A percentile compares a stretch with the other conserved stretches of the same genome.
Evolutionary conservation across 495 filamentous ascomycete genomes (phyloP).

Genomic region (Penicillium subrubescens): DNA sequence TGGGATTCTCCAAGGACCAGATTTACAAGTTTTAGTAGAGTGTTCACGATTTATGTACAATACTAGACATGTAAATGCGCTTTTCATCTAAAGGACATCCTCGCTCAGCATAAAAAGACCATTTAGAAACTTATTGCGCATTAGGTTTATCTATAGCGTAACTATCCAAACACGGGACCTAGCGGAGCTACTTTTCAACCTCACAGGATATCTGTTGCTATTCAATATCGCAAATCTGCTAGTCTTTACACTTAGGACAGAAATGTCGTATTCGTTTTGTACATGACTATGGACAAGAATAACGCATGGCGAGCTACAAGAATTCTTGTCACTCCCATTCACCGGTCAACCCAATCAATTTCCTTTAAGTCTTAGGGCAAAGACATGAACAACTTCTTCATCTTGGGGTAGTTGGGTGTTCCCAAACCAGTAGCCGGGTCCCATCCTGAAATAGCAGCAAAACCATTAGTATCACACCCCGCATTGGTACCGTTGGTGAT

Average conservation of each 20-base stretch:
- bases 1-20: conserved; percentile 58
- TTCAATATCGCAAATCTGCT: neutral
- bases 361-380: conserved; percentile 24
- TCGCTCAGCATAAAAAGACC: neutral
- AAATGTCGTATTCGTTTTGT: neutral
- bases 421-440: conserved; percentile 58
- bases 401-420: conserved; percentile 53
- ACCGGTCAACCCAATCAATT: neutral
- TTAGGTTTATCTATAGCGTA: neutral
- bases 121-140: neutral
- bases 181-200: neutral
- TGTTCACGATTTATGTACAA: neutral
- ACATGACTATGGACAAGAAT: neutral
- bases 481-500: conserved; percentile 48
- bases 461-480: conserved; percentile 53
- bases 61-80: neutral
- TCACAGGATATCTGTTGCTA: neutral
- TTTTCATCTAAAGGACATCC: neutral
- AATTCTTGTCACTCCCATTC: neutral
- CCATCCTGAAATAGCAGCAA: conserved; percentile 51
- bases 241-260: neutral
- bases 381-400: conserved; percentile 45
- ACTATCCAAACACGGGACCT: no score
- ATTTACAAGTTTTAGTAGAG: conserved; percentile 53
- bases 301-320: neutral